Percentiles rank a stretch among this genome's conserved stretches.
Evolutionary conservation across 345 rosid genomes (phyloP).

Genomic region (Mallotus nudiflorus): DNA sequence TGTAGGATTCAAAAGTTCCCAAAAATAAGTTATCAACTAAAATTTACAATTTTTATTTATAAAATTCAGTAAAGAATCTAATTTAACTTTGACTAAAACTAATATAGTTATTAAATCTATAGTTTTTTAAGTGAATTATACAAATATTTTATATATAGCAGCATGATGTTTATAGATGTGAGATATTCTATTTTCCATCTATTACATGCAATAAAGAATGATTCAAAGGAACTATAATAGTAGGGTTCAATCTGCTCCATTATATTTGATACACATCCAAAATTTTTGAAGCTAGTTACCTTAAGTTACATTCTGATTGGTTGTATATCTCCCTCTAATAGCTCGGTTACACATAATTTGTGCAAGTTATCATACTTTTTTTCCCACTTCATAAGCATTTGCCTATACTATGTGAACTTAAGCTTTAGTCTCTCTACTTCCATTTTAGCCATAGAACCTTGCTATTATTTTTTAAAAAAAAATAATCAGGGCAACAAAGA

Average conservation of each 20-base stretch:
- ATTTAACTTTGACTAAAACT: no score
- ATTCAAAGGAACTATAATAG: neutral
- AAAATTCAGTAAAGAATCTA: no score
- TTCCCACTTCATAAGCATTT: conserved; percentile 62
- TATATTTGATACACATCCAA: neutral
- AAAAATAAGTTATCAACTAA: no score
- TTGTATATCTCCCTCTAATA: conserved; percentile 42
- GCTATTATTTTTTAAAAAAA: no score
- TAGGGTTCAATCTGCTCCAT: neutral
- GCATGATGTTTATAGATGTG: no score
- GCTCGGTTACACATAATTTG: conserved; percentile 49
- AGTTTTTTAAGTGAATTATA: no score
- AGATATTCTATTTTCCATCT: no score
- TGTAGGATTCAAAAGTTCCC: no score
- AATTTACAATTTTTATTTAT: no score
- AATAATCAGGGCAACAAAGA: neutral
- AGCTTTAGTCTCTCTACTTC: conserved; percentile 65
- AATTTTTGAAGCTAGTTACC: neutral
- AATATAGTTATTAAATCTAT: no score
- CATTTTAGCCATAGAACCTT: conserved; percentile 55
- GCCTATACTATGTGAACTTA: conserved; percentile 35
- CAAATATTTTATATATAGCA: no score
- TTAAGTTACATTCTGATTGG: neutral
- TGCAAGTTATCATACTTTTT: conserved; percentile 59
- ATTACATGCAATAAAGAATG: no score